These are phyloP conservation scores for Carex pumila DNA, from an alignment of 176 grass and related monocot genomes.

Conservation along the genomic window DNA sequence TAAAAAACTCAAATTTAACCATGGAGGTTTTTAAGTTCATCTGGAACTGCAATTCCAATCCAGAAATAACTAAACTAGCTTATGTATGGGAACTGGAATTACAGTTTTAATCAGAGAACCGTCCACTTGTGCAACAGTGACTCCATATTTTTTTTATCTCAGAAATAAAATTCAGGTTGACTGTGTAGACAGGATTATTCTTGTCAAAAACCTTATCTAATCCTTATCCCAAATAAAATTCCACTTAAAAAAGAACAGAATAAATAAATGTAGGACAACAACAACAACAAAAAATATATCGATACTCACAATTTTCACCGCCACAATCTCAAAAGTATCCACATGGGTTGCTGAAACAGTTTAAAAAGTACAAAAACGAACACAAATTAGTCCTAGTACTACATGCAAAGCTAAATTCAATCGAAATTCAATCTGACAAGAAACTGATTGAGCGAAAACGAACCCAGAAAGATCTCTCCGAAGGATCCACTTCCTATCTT, in stretches of 20 bases:
- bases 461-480: slow-evolving; percentile 90
- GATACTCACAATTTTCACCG: slow-evolving; percentile 87
- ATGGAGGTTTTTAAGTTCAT: neutral
- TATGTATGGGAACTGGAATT: neutral
- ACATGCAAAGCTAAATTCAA: neutral
- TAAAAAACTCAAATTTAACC: neutral
- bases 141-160: neutral
- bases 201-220: slow-evolving; percentile 7
- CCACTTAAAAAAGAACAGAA: neutral
- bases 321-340: slow-evolving; percentile 93
- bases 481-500: slow-evolving; percentile 96
- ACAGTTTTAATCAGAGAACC: neutral
- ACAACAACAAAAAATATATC: neutral
- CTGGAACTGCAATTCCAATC: neutral
- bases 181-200: neutral
- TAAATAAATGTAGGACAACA: neutral
- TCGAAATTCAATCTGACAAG: neutral
- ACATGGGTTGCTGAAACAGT: slow-evolving; percentile 68
- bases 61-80: neutral
- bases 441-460: neutral
- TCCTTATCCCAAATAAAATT: neutral
- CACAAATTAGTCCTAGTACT: neutral
- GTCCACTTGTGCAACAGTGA: neutral
- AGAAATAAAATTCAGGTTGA: neutral
- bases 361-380: neutral